Percentiles rank a stretch among this genome's conserved stretches.
Evolutionary conservation across 169 alveolate species (phyloP).

Genomic region (Babesia ovis): DNA sequence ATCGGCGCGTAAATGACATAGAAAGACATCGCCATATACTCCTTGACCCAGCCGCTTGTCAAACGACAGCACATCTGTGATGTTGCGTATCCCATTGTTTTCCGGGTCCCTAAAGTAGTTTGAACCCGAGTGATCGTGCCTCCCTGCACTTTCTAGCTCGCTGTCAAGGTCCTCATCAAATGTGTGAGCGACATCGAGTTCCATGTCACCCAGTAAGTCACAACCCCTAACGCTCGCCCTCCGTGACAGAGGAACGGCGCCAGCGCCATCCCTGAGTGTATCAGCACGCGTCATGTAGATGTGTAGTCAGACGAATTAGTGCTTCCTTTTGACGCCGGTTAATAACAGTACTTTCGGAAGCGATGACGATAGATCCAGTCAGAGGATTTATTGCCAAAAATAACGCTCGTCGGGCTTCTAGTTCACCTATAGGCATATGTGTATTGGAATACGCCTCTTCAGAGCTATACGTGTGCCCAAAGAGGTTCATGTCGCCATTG

Average conservation of each 20-base stretch:
- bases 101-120: constrained; percentile 41
- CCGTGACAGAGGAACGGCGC: neutral
- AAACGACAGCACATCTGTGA: constrained; percentile 63
- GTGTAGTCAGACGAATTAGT: too few species aligned
- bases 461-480: neutral
- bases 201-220: constrained; percentile 20
- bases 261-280: neutral
- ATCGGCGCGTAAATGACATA: constrained; percentile 56
- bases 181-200: neutral
- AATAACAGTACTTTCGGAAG: too few species aligned
- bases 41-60: constrained; percentile 76
- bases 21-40: constrained; percentile 78
- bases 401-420: too few species aligned
- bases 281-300: constrained; percentile 5
- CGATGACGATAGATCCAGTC: too few species aligned
- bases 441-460: neutral
- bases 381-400: too few species aligned
- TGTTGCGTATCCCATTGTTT: constrained; percentile 26
- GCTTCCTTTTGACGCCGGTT: too few species aligned
- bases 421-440: neutral
- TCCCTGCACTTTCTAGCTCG: constrained; percentile 12
- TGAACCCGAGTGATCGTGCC: constrained; percentile 21
- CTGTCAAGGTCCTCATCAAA: constrained; percentile 18
- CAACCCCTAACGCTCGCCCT: constrained; percentile 10
- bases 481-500: neutral